phyloP scores from a whole-genome alignment of 2,329 filamentous ascomycete genomes.

The Exophiala alcalophila region DNA sequence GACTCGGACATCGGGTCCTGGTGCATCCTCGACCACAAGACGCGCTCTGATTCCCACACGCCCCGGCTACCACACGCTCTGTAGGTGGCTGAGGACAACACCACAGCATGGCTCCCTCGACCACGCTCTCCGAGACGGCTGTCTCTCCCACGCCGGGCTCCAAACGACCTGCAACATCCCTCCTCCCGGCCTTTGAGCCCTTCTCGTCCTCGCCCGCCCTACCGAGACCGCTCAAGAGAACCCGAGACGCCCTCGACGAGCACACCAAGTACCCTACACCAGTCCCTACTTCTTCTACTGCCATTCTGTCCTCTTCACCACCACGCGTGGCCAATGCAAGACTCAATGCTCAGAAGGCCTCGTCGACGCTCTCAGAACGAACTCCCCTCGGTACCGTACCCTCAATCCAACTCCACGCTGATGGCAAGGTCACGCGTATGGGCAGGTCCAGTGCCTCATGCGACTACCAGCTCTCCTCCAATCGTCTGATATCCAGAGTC shows the following conservation, averaged over 20 bases:
- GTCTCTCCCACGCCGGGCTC: conserved; percentile 37
- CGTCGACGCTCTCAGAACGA: conserved; percentile 70
- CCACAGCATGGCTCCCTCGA: conserved; percentile 23
- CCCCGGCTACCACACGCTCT: conserved; percentile 12
- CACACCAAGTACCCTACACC: conserved; percentile 80
- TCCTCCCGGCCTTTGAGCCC: conserved; percentile 51
- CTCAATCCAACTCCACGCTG: conserved; percentile 74
- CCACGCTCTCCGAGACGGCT: conserved; percentile 21
- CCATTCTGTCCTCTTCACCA: conserved; percentile 83
- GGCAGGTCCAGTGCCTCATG: conserved; percentile 92
- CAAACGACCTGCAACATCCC: conserved; percentile 46
- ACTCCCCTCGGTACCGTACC: conserved; percentile 79
- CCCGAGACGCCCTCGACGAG: conserved; percentile 43
- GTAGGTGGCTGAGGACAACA: conserved; percentile 13
- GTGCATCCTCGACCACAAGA: conserved; percentile 39
- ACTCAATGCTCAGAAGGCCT: conserved; percentile 59
- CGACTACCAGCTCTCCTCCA: conserved; percentile 89
- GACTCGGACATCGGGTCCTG: neutral
- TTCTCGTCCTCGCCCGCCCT: conserved; percentile 49
- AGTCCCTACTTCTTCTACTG: conserved; percentile 88
- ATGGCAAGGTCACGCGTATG: conserved; percentile 80
- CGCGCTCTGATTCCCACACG: conserved; percentile 31
- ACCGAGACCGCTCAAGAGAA: conserved; percentile 48
- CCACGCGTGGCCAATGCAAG: conserved; percentile 52
- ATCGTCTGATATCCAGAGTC: conserved; percentile 86